A percentile compares a stretch with the other conserved stretches of the same genome.
Evolutionary conservation across 495 filamentous ascomycete genomes (phyloP).

Genomic region (Articulospora tetracladia): DNA sequence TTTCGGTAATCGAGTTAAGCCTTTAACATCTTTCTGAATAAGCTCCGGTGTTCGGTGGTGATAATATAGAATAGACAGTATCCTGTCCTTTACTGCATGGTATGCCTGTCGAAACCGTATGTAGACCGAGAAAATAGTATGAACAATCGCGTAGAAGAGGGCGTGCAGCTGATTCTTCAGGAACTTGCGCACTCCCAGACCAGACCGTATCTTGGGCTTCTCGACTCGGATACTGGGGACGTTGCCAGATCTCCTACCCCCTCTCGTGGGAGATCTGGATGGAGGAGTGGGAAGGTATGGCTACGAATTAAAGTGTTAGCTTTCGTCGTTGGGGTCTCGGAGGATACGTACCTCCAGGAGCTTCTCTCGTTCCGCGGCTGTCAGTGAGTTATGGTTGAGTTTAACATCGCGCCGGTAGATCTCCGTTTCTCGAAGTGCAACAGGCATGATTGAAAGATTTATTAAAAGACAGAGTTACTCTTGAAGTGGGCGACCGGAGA

Average conservation of each 20-base stretch:
- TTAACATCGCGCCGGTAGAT: constrained; percentile 63
- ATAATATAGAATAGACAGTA: constrained; percentile 79
- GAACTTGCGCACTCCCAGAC: constrained; percentile 62
- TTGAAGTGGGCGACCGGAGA: neutral
- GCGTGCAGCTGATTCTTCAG: constrained; percentile 62
- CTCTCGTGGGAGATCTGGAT: constrained; percentile 22
- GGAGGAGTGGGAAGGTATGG: constrained; percentile 70
- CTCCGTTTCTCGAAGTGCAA: constrained; percentile 27
- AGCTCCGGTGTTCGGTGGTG: constrained; percentile 92
- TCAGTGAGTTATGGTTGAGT: constrained; percentile 53
- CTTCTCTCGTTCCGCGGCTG: constrained; percentile 61
- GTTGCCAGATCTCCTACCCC: constrained; percentile 18
- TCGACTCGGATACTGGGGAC: constrained; percentile 29
- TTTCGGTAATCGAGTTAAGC: constrained; percentile 64
- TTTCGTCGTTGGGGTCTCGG: neutral
- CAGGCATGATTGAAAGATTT: constrained; percentile 14
- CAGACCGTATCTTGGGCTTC: constrained; percentile 15
- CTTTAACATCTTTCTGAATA: constrained; percentile 82
- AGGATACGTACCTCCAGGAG: constrained; percentile 49
- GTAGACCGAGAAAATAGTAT: constrained; percentile 81
- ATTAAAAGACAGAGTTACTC: neutral
- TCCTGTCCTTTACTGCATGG: constrained; percentile 67
- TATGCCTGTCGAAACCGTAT: constrained; percentile 75
- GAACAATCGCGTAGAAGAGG: constrained; percentile 67
- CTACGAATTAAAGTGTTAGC: constrained; percentile 27